phyloP scores from a whole-genome alignment of 164 flowering plant genomes.

The Kingdonia uniflora region DNA sequence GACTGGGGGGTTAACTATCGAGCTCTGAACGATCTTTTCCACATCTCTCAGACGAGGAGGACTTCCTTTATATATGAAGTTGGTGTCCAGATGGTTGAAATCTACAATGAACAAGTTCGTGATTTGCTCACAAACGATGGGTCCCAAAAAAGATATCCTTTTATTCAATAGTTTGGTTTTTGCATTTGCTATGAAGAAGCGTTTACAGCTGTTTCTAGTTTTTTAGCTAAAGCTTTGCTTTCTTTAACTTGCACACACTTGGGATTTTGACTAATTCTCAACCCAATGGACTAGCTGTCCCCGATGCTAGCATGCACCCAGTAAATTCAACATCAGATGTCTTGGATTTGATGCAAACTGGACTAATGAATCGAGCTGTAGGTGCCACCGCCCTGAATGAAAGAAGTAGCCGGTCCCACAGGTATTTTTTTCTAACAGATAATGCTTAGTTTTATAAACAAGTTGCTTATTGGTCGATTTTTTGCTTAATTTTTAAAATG shows the following conservation, averaged over 20 bases:
- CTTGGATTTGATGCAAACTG: conserved; percentile 59
- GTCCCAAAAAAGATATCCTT: conserved; percentile 77
- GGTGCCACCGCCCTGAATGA: conserved; percentile 93
- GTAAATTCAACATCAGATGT: conserved; percentile 72
- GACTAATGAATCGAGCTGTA: conserved; percentile 71
- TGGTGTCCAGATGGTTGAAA: conserved; percentile 91
- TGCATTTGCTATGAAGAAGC: neutral
- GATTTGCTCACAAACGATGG: conserved; percentile 70
- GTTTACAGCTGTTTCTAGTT: neutral
- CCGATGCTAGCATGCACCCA: conserved; percentile 87
- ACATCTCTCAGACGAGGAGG: conserved; percentile 53
- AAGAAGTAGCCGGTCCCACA: conserved; percentile 97
- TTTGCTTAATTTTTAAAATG: neutral
- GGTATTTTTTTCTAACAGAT: conserved; percentile 30
- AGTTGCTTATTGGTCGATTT: neutral
- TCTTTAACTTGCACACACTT: conserved; percentile 78
- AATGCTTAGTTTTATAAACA: conserved; percentile 12
- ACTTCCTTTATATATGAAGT: conserved; percentile 48
- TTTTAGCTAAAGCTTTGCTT: conserved; percentile 11
- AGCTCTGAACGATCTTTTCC: conserved; percentile 74
- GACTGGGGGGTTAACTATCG: conserved; percentile 76
- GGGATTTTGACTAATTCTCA: conserved; percentile 62
- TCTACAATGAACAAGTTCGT: conserved; percentile 94
- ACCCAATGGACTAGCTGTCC: conserved; percentile 83
- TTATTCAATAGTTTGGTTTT: conserved; percentile 2